Base-by-base conservation (phyloP, 2,329 filamentous ascomycete species). In the Orbilia quercus region DNA sequence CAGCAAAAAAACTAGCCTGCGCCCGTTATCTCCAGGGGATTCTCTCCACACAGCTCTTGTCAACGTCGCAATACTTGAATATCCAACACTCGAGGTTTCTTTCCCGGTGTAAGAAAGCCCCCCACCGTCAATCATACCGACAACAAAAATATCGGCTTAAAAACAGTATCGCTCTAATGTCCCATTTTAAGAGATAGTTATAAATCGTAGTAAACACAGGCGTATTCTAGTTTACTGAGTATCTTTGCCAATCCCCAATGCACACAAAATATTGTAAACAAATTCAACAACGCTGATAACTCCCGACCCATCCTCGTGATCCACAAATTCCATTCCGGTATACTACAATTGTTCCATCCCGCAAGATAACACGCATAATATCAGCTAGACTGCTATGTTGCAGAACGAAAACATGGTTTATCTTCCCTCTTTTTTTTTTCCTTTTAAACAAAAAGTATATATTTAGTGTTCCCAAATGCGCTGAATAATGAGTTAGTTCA, bases 11-110 rank as follows among this genome's bases (percentile, higher is more conserved):
- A 20, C 60, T 38, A 45, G 20, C 12, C 36, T 64, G 16, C 28
- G 48, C 2, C 58, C 51, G 3, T 16, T 64, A 7, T 2, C 25
- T 23, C 23, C 66, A 4, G 16, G 45, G 9, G 50, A 57, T 14
- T 51, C 58, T 14, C 51, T 71, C 18, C 50, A 40, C 1, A 20
- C 18, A 4, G 57, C 51, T 2, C 48, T 71, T 4, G n/a, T 28
- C 11, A 55, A 63, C n/a, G 45, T 36, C 14, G 58, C 66, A 1
- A 34, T 71, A 22, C 58, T 71, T 14, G 66, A 71, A 47, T 71
- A 63, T 31, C 66, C 66, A 25, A 63, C 51, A 34, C 57, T 71
- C 22, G 44, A 59, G 40, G 44, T 66, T 25, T 31, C n/a, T 12
- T 23, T 54, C n/a, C 6, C 36, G 36, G 36, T 14, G 5, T 12